phyloP scores from a whole-genome alignment of 2,329 filamentous ascomycete genomes.

The Phyllosticta citrichinensis region DNA sequence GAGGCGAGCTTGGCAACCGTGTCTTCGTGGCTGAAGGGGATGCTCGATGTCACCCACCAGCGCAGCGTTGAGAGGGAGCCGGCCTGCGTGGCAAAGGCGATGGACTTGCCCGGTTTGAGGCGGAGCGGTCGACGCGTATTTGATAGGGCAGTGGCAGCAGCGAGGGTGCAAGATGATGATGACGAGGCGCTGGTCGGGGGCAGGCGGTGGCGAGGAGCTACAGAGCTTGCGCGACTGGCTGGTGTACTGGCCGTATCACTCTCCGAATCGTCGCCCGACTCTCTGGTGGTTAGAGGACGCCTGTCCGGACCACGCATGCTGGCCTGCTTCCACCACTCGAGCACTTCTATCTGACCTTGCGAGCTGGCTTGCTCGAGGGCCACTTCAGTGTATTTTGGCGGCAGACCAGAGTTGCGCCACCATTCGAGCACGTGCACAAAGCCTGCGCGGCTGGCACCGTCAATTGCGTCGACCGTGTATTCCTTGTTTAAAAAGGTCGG shows the following conservation, averaged over 20 bases:
- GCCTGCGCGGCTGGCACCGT: slow-evolving; percentile 77
- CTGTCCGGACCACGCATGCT: slow-evolving; percentile 23
- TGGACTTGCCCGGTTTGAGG: slow-evolving; percentile 73
- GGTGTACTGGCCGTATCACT: background rate
- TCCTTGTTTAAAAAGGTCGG: slow-evolving; percentile 76
- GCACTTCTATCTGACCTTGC: slow-evolving; percentile 71
- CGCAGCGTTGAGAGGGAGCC: slow-evolving; percentile 67
- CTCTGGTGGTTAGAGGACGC: background rate
- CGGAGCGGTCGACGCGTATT: slow-evolving; percentile 30
- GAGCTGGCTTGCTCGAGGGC: slow-evolving; percentile 81
- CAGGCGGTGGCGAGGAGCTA: background rate
- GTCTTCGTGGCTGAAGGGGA: slow-evolving; percentile 71
- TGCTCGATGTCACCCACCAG: slow-evolving; percentile 80
- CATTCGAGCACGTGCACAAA: slow-evolving; percentile 80
- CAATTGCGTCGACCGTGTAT: slow-evolving; percentile 75
- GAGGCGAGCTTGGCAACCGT: slow-evolving; percentile 75
- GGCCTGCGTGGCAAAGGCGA: slow-evolving; percentile 74
- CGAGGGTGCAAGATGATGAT: background rate
- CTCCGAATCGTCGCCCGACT: slow-evolving; percentile 18
- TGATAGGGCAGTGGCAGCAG: background rate
- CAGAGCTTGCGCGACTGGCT: slow-evolving; percentile 8
- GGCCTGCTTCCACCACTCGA: slow-evolving; percentile 87
- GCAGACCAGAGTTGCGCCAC: slow-evolving; percentile 77
- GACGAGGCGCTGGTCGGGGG: slow-evolving; percentile 9
- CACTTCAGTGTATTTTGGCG: slow-evolving; percentile 74